Evolutionary conservation across 2,329 filamentous ascomycete genomes (phyloP), one percentile per base, ranked within the genome.

Genomic region (Akanthomyces lecanii): DNA sequence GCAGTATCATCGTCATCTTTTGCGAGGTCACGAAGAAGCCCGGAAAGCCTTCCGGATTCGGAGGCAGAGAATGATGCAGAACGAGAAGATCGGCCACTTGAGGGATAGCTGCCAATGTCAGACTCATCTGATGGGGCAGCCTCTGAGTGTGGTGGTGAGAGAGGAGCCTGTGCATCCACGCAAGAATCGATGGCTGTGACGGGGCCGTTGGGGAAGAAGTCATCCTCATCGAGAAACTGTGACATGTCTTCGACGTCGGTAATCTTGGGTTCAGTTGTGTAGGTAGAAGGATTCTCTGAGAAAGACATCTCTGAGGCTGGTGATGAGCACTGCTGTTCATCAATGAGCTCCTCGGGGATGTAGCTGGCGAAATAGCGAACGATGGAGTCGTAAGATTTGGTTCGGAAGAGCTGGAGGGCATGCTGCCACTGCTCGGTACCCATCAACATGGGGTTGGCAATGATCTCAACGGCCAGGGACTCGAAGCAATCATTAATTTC

Each of bases 341-440:
- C 69, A 2, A 77, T 71, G 64, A 82, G 81, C 65, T 80, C 75
- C 12, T 79, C 73, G 30, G 84, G 83, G 8, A 86, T 79, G 66
- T 86, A 86, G 54, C 82, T 85, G 23, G 82, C 77, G 71, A 85
- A 86, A 70, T 83, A 85, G 66, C 83, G 78, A 65, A 86, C 81
- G 65, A 86, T 81, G 21, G 83, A 85, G 71, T 86, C 84, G 62
- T 85, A 80, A 2, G 82, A 85, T 68, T 77, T 81, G 11, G 83
- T 83, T 16, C 84, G 81, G 69, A 86, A 86, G 61, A 86, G 80
- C 69, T 86, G 83, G 33, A 85, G 70, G 30, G 84, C 84, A 66
- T 81, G 74, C 66, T 83, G 78, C 84, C 84, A 86, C 74, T 85
- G 83, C 21, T 83, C 77, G 54, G 81, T 83, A 63, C 82, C 83